These are phyloP conservation scores for Pyronema omphalodes DNA, from an alignment of 495 filamentous ascomycete genomes.

Conservation along the genomic window DNA sequence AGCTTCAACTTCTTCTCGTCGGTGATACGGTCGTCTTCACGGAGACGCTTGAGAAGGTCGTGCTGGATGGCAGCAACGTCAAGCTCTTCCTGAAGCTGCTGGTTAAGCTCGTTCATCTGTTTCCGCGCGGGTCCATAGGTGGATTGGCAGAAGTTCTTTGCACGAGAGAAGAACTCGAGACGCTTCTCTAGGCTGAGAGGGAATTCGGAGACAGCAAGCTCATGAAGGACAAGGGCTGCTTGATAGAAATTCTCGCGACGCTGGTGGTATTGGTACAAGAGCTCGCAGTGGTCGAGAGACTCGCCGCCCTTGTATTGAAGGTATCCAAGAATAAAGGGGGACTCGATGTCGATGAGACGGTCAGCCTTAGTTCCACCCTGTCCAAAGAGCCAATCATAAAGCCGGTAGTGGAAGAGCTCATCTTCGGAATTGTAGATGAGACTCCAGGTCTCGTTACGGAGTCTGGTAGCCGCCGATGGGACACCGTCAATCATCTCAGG, in stretches of 20 bases:
- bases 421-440: conserved; percentile 72
- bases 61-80: conserved; percentile 92
- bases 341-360: conserved; percentile 63
- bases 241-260: conserved; percentile 61
- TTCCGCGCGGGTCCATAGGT: conserved; percentile 17
- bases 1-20: conserved; percentile 42
- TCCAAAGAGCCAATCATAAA: conserved; percentile 91
- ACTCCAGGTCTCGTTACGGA: conserved; percentile 68
- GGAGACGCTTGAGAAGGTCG: conserved; percentile 66
- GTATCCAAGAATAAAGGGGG: conserved; percentile 71
- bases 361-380: conserved; percentile 51
- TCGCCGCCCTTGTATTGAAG: conserved; percentile 51
- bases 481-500: conserved; percentile 63
- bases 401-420: conserved; percentile 77
- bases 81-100: conserved; percentile 67
- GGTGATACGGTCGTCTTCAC: conserved; percentile 47
- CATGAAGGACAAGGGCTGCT: conserved; percentile 67
- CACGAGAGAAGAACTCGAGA: conserved; percentile 74
- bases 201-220: conserved; percentile 68
- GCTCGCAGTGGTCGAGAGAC: conserved; percentile 58
- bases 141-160: conserved; percentile 35
- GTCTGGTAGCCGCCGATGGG: conserved; percentile 50
- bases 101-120: conserved; percentile 37
- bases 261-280: conserved; percentile 82
- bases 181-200: conserved; percentile 52